phyloP scores from a whole-genome alignment of 352 stramenopile genomes.

The Phytophthora pinifolia region DNA sequence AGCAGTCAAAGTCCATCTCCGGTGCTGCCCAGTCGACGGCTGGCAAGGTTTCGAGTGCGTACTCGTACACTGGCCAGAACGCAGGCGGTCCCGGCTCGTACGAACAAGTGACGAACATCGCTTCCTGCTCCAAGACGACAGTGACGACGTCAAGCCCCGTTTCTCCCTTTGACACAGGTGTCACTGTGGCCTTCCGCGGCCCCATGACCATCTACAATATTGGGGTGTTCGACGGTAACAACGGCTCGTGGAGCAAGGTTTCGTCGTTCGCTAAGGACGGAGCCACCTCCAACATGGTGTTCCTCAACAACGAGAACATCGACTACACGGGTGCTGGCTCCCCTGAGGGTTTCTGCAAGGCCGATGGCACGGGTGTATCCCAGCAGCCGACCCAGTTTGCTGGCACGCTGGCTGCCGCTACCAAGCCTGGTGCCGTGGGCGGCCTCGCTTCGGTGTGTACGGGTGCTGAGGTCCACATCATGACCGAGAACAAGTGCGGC shows the following conservation, averaged over 20 bases:
- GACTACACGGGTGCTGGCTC: constrained; percentile 57
- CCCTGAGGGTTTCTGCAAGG: constrained; percentile 60
- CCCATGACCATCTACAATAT: constrained; percentile 75
- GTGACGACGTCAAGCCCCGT: constrained; percentile 45
- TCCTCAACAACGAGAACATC: constrained; percentile 85
- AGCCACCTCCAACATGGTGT: constrained; percentile 66
- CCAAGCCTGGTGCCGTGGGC: constrained; percentile 39
- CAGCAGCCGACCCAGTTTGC: constrained; percentile 42
- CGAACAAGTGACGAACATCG: constrained; percentile 70
- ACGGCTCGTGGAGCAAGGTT: constrained; percentile 50
- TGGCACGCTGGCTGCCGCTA: constrained; percentile 49
- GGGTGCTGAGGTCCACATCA: constrained; percentile 76
- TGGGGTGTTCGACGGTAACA: constrained; percentile 62
- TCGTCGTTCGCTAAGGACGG: constrained; percentile 66
- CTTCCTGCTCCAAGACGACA: constrained; percentile 47
- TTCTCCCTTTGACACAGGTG: constrained; percentile 63
- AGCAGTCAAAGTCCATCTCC: constrained; percentile 16
- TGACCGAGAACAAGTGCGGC: constrained; percentile 63
- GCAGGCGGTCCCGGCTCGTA: constrained; percentile 58
- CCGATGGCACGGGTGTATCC: constrained; percentile 51
- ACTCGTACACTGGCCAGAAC: constrained; percentile 60
- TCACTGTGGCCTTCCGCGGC: constrained; percentile 67
- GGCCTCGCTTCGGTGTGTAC: constrained; percentile 64
- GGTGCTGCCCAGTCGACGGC: constrained; percentile 32
- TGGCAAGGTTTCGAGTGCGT: constrained; percentile 40